Base-by-base conservation (phyloP, 306 rosid genomes). In the Pyrus bretschneideri region DNA sequence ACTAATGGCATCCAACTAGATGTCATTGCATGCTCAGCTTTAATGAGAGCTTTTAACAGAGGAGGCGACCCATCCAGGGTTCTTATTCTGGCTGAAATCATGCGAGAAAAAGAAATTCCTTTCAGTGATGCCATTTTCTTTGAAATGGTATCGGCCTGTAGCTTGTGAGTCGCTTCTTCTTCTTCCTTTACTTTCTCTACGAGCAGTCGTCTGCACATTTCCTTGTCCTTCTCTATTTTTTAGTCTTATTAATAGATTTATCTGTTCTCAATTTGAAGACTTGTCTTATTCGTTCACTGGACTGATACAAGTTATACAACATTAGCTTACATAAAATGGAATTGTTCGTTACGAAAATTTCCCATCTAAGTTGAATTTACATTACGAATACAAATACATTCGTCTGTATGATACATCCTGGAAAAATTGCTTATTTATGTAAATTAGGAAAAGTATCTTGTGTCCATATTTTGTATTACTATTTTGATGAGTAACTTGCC, bases 91-190 rank as follows among this genome's bases (percentile, higher is more conserved):
- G 95, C 95, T 73, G 85, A 92, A 73, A 78, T 78, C 40, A 92
- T 94, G 98, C 89, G 73, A 86, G 92, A 88, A 81, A 86, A 89
- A 75, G 92, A 84, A 52, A 87, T 94, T 72, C 93, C 95, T 40
- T 89, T 87, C 75, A 88, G 70, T 51, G 96, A 92, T 85, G 83
- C 96, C 79, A 85, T 86, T 80, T 84, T 81, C 85, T 94, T 91
- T 69, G 98, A 94, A 84, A 80, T 94, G 87, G 82, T 92, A 87
- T 92, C 93, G 35, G 96, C 98, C 46, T 94, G 98, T 85, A 90
- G 98, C 88, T 71, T 89, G 98, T 94, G 81, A 90, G 96, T 78
- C 77, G 44, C 72, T 29, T 42, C 63, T 57, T 15, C 22, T 23
- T 40, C n/a, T 33, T 38, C 8, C n/a, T 5, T 19, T 4, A 9